Percentiles rank a stretch among this genome's conserved stretches.
phyloP scores from a whole-genome alignment of 441 rosid species.

The Croton setiger region DNA sequence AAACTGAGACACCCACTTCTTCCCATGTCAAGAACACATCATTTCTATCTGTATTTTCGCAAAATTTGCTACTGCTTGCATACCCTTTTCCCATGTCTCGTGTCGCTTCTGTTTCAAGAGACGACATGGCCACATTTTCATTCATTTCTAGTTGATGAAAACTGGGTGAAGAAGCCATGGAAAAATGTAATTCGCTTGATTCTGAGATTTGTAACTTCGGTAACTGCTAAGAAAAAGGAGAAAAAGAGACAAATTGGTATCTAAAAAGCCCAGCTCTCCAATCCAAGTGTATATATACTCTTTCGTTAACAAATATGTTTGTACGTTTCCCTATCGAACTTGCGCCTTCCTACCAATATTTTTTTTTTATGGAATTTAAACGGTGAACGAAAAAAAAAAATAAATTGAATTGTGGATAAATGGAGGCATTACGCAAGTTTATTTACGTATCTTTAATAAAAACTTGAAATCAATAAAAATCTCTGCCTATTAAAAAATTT shows the following conservation, averaged over 20 bases:
- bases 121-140: not conserved
- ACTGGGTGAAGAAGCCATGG: not conserved
- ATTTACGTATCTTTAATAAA: no score
- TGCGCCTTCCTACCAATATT: no score
- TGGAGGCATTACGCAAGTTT: no score
- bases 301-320: no score
- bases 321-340: no score
- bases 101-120: not conserved
- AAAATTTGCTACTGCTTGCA: not conserved
- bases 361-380: no score
- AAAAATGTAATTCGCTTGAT: not conserved
- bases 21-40: slow-evolving; percentile 44
- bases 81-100: slow-evolving; percentile 10
- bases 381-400: no score
- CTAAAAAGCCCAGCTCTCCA: not conserved
- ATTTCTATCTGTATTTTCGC: not conserved
- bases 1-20: slow-evolving; percentile 32
- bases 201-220: not conserved
- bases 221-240: not conserved
- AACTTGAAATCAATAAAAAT: no score
- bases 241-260: not conserved
- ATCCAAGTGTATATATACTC: no score
- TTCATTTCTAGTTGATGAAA: not conserved
- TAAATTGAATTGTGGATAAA: no score
- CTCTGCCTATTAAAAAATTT: no score